phyloP scores from a whole-genome alignment of 352 stramenopile species.

The Phytophthora brassicae region DNA sequence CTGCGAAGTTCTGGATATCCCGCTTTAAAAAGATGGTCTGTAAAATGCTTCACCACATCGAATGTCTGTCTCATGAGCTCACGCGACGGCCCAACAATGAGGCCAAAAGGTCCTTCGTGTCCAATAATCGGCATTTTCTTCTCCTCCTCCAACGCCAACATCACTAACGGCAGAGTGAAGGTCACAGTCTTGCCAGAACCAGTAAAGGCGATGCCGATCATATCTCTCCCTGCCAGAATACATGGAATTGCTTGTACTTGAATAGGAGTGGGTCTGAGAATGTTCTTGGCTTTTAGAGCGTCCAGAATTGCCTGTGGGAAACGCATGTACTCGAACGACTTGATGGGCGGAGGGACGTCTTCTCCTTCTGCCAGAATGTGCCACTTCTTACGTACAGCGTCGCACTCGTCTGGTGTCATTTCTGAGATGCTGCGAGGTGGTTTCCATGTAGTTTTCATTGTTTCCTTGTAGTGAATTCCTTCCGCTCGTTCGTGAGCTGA shows the following conservation, averaged over 20 bases:
- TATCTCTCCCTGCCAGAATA: slow-evolving; percentile 95
- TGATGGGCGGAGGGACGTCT: slow-evolving; percentile 95
- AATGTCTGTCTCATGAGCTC: slow-evolving; percentile 98
- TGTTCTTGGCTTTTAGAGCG: slow-evolving; percentile 94
- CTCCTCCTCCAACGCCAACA: slow-evolving; percentile 97
- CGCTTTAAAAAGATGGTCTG: slow-evolving; percentile 61
- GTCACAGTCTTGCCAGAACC: slow-evolving; percentile 98
- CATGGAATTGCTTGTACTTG: slow-evolving; percentile 98
- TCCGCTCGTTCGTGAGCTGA: slow-evolving; percentile 91
- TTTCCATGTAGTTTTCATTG: slow-evolving; percentile 92
- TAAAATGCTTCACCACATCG: slow-evolving; percentile 96
- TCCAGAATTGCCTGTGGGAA: slow-evolving; percentile 94
- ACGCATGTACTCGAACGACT: slow-evolving; percentile 97
- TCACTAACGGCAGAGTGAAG: slow-evolving; percentile 97
- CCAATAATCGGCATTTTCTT: slow-evolving; percentile 92
- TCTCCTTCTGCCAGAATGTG: slow-evolving; percentile 97
- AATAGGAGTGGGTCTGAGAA: slow-evolving; percentile 96
- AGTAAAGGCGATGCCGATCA: slow-evolving; percentile 99
- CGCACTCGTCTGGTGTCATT: slow-evolving; percentile 87
- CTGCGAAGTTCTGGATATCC: slow-evolving; percentile 86
- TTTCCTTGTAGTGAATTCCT: slow-evolving; percentile 91
- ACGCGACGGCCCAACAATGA: slow-evolving; percentile 96
- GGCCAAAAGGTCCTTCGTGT: slow-evolving; percentile 95
- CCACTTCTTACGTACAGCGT: slow-evolving; percentile 96
- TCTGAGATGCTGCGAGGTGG: slow-evolving; percentile 85